Evolutionary conservation across 2,329 filamentous ascomycete species (phyloP), one percentile per base, ranked within the genome.

Genomic region (Aspergillus novoparasiticus): DNA sequence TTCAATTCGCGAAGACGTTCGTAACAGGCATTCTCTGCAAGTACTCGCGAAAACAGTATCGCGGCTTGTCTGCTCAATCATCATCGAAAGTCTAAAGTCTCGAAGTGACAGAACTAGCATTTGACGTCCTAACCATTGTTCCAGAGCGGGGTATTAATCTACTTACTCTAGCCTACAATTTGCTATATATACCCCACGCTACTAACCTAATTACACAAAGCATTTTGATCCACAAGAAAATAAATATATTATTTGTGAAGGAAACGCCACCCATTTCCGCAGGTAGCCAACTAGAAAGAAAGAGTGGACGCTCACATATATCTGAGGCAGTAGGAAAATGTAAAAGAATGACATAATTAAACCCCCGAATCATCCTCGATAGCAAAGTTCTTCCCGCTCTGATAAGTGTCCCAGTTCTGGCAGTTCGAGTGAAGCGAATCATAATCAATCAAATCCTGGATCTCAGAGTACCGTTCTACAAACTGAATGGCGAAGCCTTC

Each of bases 401-500:
- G 51, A 36, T 54, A 54, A 21, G 30, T 54, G n/a, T 54, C 51
- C 51, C 51, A 54, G 19, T 21, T 54, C 51, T 54, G 30, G 32
- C 51, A 54, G 28, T 54, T 54, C 30, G 30, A 34, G 32, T 34
- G 28, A 4, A 74, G 53, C n/a, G 54, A 12, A 0, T 63, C 53
- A 23, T 60, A 59, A 55, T 74, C 69, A 45, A 75, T 58, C 32
- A 70, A 60, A 2, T 54, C 26, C 28, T 55, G 43, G 54, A 73
- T 71, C 54, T 77, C 72, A n/a, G 61, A 58, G 41, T 70, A 64
- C 19, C 70, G 61, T 59, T 78, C 75, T 11, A 78, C 43, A 58
- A 78, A 73, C 64, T 78, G 74, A 36, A 75, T 39, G 10, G 73
- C 71, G 51, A 77, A 73, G 0, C 75, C 75, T 21, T 74, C 68